phyloP scores from a whole-genome alignment of 2,329 filamentous ascomycete species.

The Plectosphaerella plurivora region DNA sequence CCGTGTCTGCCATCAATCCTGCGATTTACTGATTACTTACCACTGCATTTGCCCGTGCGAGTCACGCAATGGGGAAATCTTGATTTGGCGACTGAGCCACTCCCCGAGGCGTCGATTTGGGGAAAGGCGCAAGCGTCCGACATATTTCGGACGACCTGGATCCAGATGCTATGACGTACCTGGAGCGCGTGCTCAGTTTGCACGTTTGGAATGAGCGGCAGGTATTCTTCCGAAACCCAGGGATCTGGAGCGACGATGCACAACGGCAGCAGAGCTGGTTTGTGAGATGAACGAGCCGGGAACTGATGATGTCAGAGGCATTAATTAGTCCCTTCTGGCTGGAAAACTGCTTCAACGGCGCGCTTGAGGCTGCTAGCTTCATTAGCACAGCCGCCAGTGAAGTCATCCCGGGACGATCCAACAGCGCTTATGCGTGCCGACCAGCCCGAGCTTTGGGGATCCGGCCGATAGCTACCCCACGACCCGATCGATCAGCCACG shows the following conservation, averaged over 20 bases:
- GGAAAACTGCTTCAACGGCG: neutral
- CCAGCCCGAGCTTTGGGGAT: no score
- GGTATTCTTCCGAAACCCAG: neutral
- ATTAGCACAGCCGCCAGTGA: neutral
- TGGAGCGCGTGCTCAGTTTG: neutral
- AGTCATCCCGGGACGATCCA: neutral
- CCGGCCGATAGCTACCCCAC: neutral
- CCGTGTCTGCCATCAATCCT: slow-evolving; percentile 12
- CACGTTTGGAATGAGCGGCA: neutral
- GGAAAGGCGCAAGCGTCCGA: neutral
- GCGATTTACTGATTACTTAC: neutral
- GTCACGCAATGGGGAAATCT: neutral
- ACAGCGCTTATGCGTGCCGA: no score
- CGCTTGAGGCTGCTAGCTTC: neutral
- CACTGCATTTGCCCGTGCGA: neutral
- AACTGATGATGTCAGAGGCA: neutral
- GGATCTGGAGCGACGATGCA: neutral
- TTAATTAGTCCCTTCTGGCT: neutral
- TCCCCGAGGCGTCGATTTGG: neutral
- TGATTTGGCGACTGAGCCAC: neutral
- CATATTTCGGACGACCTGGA: neutral
- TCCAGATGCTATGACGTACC: neutral
- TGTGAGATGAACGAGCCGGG: neutral
- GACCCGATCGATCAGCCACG: neutral
- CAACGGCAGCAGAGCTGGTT: neutral